Conservation (phyloP, 768 basidiomycete genomes). For the Tricholoma sp. region DNA sequence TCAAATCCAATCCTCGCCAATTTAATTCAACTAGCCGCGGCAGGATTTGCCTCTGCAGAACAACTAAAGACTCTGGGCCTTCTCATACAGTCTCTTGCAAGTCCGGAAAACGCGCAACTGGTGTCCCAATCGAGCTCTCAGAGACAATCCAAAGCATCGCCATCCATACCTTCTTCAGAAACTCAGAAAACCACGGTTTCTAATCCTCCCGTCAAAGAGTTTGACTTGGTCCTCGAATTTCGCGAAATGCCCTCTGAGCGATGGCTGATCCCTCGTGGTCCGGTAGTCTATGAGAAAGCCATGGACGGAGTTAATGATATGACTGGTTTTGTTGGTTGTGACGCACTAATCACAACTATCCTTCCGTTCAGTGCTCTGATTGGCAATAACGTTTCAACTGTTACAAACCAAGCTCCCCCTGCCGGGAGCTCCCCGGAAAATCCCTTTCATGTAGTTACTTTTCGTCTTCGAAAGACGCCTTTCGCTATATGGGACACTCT, state of each 20-base stretch:
- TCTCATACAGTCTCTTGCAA: slow-evolving; percentile 66
- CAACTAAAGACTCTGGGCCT: slow-evolving; percentile 65
- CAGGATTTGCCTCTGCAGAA: slow-evolving; percentile 54
- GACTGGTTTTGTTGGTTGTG: slow-evolving; percentile 15
- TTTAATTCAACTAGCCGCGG: slow-evolving; percentile 59
- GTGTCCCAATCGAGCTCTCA: slow-evolving; percentile 3
- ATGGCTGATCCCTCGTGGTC: slow-evolving; percentile 64
- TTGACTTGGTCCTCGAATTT: slow-evolving; percentile 72
- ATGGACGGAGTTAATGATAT: slow-evolving; percentile 18
- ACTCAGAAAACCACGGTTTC: slow-evolving; percentile 7
- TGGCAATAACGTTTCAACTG: neutral
- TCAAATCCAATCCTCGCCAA: slow-evolving; percentile 65
- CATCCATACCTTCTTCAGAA: slow-evolving; percentile 9
- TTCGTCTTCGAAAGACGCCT: slow-evolving; percentile 46
- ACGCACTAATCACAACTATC: slow-evolving; percentile 38
- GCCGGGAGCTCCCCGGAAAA: neutral
- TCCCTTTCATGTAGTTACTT: slow-evolving; percentile 32
- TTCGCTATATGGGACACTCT: slow-evolving; percentile 53
- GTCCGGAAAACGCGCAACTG: slow-evolving; percentile 18
- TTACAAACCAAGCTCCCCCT: slow-evolving; percentile 5
- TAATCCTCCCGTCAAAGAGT: slow-evolving; percentile 43
- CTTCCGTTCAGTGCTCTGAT: slow-evolving; percentile 34
- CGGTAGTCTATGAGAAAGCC: slow-evolving; percentile 42
- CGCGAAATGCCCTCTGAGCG: slow-evolving; percentile 55
- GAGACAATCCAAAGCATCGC: slow-evolving; percentile 2